Conservation (phyloP, 495 filamentous ascomycete genomes). For the Friedmanniomyces simplex region DNA sequence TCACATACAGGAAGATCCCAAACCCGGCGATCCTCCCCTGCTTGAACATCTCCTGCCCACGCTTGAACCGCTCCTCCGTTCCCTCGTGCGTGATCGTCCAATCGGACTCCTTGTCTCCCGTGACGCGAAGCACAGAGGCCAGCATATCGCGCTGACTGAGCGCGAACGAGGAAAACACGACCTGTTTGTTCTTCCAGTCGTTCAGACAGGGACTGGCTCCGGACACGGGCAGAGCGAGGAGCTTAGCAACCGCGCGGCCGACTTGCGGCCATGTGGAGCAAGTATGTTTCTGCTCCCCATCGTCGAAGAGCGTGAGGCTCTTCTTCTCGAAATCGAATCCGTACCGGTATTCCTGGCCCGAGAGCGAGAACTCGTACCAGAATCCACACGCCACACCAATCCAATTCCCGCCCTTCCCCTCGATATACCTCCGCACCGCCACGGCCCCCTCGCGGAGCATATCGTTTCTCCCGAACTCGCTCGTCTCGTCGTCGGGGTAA, state of each 20-base stretch:
- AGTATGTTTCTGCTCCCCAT: conserved; percentile 34
- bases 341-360: conserved; percentile 23
- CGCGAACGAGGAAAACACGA: conserved; percentile 35
- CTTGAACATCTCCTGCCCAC: conserved; percentile 34
- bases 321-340: conserved; percentile 39
- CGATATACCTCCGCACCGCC: conserved; percentile 28
- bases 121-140: conserved; percentile 40
- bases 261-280: conserved; percentile 36
- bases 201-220: conserved; percentile 15
- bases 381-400: conserved; percentile 31
- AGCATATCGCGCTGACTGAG: conserved; percentile 42
- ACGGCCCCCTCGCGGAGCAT: background rate
- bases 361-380: conserved; percentile 46
- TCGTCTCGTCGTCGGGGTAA: background rate
- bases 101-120: conserved; percentile 39
- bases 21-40: conserved; percentile 40
- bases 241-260: conserved; percentile 34
- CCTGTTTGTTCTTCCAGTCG: conserved; percentile 28
- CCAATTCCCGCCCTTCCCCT: background rate
- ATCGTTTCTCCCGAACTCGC: background rate
- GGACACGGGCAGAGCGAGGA: conserved; percentile 12
- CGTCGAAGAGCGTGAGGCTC: conserved; percentile 38
- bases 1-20: conserved; percentile 41
- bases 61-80: conserved; percentile 34
- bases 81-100: conserved; percentile 45